Evolutionary conservation across 1,284 basidiomycete species (phyloP), one percentile per base, ranked within the genome.

Genomic region (Stygiomarasmius scandens): DNA sequence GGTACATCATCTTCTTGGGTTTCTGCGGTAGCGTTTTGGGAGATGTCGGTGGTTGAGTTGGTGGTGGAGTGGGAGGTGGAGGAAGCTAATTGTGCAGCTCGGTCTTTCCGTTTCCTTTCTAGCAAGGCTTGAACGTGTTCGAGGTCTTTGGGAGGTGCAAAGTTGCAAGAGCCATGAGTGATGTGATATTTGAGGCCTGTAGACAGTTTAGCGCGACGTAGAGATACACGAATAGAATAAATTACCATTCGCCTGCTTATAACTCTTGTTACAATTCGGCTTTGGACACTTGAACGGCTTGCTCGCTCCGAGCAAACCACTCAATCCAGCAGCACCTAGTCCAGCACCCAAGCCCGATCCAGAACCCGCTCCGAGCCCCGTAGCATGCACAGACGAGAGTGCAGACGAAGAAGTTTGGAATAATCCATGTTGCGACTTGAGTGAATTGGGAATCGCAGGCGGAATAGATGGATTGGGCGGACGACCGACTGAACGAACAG

Each of bases 211-310:
- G 22, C 8, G 5, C 20, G 16, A 38, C 2, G 6, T 41, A 34
- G 6, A 19, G 22, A 34, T 36, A 25, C 16, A 5, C 16, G 22
- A 24, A 25, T 16, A 34, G 20, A 10, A 38, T 20, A 24, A 27
- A 46, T 50, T 41, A 64, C 80, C 80, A 58, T 82, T 82, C 60
- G 94, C 95, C 77, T 98, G 96, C 81, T 98, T 98, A 83, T 99
- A 99, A 47, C 88, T 89, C 83, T 99, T 99, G 79, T 95, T 96
- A 80, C 96, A 99, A 56, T 97, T 96, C 0, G 93, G 90, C 66
- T 96, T 96, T 14, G 95, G 95, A 79, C 96, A 99, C 62, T 90
- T 86, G 87, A 96, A 99, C 0, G 96, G 96, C 74, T 98, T 98
- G 63, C 82, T 88, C 48, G 77, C 38, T 8, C 38, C 72, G 22